phyloP scores from a whole-genome alignment of 2,329 filamentous ascomycete genomes.

The Exophiala phaeomuriformis region DNA sequence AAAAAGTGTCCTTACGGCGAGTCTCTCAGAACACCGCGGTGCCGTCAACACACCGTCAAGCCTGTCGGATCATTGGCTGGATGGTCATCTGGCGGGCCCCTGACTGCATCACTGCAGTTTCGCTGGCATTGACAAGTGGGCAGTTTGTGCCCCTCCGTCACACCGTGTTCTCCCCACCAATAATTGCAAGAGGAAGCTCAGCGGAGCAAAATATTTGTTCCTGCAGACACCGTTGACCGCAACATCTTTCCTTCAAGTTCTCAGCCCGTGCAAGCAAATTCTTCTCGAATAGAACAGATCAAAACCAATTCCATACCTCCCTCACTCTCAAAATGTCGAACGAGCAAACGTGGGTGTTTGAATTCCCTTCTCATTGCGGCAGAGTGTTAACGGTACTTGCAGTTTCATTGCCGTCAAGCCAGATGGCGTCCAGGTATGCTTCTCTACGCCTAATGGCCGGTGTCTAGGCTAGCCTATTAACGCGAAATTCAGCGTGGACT shows the following conservation, averaged over 20 bases:
- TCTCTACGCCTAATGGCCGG: constrained; percentile 16
- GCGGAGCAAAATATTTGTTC: constrained; percentile 19
- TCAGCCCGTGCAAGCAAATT: constrained; percentile 18
- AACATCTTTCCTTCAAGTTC: constrained; percentile 14
- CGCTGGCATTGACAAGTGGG: neutral
- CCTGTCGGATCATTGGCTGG: neutral
- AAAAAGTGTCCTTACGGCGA: neutral
- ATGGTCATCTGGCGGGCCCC: constrained; percentile 10
- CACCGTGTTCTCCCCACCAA: neutral
- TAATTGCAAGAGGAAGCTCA: neutral
- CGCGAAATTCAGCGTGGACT: constrained; percentile 71
- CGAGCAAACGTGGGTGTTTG: constrained; percentile 74
- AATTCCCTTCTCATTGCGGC: constrained; percentile 2
- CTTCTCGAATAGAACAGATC: constrained; percentile 11
- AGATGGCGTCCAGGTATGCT: constrained; percentile 89
- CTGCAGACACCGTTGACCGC: constrained; percentile 24
- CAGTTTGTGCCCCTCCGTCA: constrained; percentile 5
- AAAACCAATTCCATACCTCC: constrained; percentile 27
- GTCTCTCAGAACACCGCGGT: neutral
- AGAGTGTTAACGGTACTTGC: constrained; percentile 31
- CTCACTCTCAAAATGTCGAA: constrained; percentile 56
- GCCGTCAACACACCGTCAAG: neutral
- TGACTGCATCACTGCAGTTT: neutral
- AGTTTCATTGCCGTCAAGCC: constrained; percentile 99
- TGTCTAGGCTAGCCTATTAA: neutral